A percentile compares a stretch with the other conserved stretches of the same genome.
These are phyloP conservation scores for Alternaria metachromatica DNA, from an alignment of 2,329 filamentous ascomycete genomes.

Conservation along the genomic window DNA sequence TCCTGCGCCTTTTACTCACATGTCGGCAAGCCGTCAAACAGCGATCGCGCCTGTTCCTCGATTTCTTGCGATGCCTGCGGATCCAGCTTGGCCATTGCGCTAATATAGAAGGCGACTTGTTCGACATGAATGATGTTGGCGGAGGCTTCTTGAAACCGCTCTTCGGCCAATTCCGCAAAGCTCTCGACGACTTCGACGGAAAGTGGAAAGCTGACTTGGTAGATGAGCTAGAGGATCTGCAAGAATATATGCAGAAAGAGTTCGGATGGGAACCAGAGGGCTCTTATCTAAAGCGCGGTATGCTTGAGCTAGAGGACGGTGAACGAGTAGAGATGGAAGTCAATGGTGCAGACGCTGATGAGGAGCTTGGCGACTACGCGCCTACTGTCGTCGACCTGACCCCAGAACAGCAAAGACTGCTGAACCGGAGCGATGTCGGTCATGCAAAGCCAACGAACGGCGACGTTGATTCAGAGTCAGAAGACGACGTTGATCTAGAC, in stretches of 20 bases:
- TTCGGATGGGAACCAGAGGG: constrained; percentile 66
- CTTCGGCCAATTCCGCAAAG: constrained; percentile 60
- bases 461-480: constrained; percentile 42
- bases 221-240: constrained; percentile 61
- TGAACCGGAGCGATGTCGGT: constrained; percentile 40
- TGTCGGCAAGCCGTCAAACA: constrained; percentile 60
- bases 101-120: constrained; percentile 66
- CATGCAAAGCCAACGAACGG: constrained; percentile 24
- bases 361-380: constrained; percentile 70
- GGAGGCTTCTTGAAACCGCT: constrained; percentile 60
- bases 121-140: constrained; percentile 63
- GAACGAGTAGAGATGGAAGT: constrained; percentile 67
- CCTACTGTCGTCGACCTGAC: constrained; percentile 65
- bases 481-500: constrained; percentile 48
- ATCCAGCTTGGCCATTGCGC: constrained; percentile 63
- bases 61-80: constrained; percentile 57
- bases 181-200: constrained; percentile 57
- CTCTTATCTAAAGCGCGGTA: constrained; percentile 61
- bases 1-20: constrained; percentile 64
- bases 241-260: constrained; percentile 60
- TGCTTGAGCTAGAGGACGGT: constrained; percentile 68
- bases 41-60: constrained; percentile 59
- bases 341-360: constrained; percentile 62
- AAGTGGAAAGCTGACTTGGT: constrained; percentile 55
- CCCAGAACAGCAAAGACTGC: constrained; percentile 49